phyloP scores from a whole-genome alignment of 2,329 filamentous ascomycete species.

The Neopestalotiopsis sp. region DNA sequence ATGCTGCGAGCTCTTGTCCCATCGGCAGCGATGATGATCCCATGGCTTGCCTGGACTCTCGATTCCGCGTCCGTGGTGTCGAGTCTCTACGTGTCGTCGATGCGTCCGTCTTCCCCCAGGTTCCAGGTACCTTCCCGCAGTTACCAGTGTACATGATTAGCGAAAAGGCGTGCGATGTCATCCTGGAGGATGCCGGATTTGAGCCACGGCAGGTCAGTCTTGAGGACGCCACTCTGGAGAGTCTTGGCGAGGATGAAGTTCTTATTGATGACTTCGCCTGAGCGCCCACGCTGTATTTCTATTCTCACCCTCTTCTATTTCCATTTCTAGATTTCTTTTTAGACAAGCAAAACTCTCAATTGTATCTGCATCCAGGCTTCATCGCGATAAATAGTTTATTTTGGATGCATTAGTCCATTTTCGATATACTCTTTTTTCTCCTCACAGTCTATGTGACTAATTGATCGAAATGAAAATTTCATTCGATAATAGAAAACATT shows the following conservation, averaged over 20 bases:
- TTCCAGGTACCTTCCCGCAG: conserved; percentile 16
- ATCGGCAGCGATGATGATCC: conserved; percentile 16
- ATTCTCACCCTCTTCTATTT: not conserved
- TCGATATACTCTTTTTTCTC: too few species aligned
- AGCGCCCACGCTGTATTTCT: not conserved
- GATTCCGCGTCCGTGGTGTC: conserved; percentile 15
- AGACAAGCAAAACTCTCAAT: not conserved
- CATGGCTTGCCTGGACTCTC: conserved; percentile 11
- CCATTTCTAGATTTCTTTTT: not conserved
- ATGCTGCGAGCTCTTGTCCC: conserved; percentile 15
- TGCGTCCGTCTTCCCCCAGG: conserved; percentile 16
- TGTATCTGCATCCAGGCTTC: too few species aligned
- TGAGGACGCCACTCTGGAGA: conserved; percentile 12
- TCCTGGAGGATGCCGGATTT: conserved; percentile 9
- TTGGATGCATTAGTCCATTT: too few species aligned
- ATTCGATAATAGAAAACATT: too few species aligned
- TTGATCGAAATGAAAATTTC: too few species aligned
- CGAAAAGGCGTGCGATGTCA: conserved; percentile 19
- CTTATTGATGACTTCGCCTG: conserved; percentile 7
- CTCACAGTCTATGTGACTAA: too few species aligned
- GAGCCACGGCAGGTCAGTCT: not conserved
- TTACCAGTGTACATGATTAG: conserved; percentile 16
- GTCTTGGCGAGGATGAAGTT: conserved; percentile 1
- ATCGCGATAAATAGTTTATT: too few species aligned
- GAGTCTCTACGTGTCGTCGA: conserved; percentile 18